Percentiles rank a stretch among this genome's conserved stretches.
Conservation (phyloP, 352 stramenopile genomes). For the Phytophthora aleatoria region DNA sequence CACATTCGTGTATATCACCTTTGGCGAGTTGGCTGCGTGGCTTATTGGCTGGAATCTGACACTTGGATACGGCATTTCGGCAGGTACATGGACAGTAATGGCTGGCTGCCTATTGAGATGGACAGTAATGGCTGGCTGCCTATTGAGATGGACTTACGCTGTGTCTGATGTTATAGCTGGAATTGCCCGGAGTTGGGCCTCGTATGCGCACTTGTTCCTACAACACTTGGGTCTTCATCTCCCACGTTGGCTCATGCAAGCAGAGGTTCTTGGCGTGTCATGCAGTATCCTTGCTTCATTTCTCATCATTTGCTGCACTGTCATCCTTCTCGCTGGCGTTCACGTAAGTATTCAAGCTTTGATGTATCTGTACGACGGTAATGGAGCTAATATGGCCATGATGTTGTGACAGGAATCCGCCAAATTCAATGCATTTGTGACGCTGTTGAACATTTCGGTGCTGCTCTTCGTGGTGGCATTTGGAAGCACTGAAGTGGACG, state of each 20-base stretch:
- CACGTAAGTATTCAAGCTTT: slow-evolving; percentile 51
- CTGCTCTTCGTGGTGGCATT: slow-evolving; percentile 90
- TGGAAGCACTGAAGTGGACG: slow-evolving; percentile 78
- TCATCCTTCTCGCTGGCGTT: slow-evolving; percentile 85
- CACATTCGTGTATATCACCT: slow-evolving; percentile 90
- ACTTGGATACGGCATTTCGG: slow-evolving; percentile 92
- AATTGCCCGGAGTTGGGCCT: slow-evolving; percentile 90
- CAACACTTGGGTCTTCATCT: slow-evolving; percentile 72
- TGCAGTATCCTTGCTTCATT: slow-evolving; percentile 83
- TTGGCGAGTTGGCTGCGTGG: slow-evolving; percentile 89
- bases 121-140: neutral
- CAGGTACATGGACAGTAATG: slow-evolving; percentile 38
- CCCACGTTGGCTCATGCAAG: slow-evolving; percentile 67
- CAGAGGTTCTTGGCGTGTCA: slow-evolving; percentile 54
- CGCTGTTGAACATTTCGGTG: slow-evolving; percentile 89
- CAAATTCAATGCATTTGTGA: slow-evolving; percentile 92
- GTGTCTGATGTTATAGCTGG: slow-evolving; percentile 49
- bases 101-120: neutral
- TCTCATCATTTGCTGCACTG: slow-evolving; percentile 83
- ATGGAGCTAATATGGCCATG: slow-evolving; percentile 1
- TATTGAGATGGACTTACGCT: neutral
- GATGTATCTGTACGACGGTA: neutral
- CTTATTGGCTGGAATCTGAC: slow-evolving; percentile 94
- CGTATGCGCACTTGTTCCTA: slow-evolving; percentile 85
- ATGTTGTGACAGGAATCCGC: slow-evolving; percentile 78